Conservation (phyloP, 768 basidiomycete genomes). For the Russula emetica region DNA sequence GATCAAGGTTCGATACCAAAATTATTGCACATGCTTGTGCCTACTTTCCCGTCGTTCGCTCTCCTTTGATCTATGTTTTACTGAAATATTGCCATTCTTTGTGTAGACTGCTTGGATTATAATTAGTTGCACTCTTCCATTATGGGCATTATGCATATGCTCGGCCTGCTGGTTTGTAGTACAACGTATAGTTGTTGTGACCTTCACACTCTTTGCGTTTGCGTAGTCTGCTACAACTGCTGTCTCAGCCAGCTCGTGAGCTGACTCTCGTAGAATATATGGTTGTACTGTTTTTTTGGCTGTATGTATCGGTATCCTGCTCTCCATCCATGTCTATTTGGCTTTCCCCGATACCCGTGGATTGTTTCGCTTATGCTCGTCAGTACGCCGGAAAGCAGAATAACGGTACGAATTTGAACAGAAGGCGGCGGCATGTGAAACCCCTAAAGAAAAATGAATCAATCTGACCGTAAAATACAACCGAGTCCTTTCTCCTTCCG, state of each 20-base stretch:
- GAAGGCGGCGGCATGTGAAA: background rate
- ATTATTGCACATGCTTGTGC: constrained; percentile 2
- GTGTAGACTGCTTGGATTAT: constrained; percentile 22
- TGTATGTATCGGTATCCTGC: constrained; percentile 63
- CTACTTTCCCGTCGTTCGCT: constrained; percentile 13
- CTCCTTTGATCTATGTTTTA: constrained; percentile 7
- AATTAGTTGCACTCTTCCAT: background rate
- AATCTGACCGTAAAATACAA: background rate
- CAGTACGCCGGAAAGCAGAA: constrained; percentile 1
- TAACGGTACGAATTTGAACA: background rate
- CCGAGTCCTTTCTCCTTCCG: background rate
- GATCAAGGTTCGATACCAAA: constrained; percentile 20
- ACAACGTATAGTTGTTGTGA: constrained; percentile 13
- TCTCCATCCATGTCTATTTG: constrained; percentile 67
- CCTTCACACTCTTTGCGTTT: constrained; percentile 1
- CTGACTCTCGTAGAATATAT: constrained; percentile 21
- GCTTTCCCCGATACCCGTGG: constrained; percentile 55
- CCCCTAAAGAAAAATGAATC: background rate
- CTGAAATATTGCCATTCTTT: constrained; percentile 23
- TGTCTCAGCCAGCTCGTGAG: constrained; percentile 7
- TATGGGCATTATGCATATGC: background rate
- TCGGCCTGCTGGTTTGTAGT: constrained; percentile 8
- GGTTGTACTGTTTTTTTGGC: constrained; percentile 9
- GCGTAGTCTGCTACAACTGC: constrained; percentile 12
- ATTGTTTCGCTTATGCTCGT: constrained; percentile 47